Base-by-base conservation (phyloP, 305 asterid species). In the Rubia tinctorum region DNA sequence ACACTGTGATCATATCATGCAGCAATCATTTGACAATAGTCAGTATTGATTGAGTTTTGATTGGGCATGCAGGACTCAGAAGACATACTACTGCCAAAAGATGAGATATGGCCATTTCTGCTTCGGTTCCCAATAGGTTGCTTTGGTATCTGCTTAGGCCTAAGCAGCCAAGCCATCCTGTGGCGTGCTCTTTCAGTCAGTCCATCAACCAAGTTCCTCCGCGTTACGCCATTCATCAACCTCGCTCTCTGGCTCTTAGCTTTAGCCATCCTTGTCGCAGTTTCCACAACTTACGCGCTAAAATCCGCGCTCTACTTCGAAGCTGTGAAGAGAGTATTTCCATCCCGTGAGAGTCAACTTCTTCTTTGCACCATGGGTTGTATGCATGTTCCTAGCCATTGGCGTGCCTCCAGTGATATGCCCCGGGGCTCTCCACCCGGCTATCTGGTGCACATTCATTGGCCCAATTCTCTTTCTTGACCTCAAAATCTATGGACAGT, bases 301-400 rank as follows among this genome's bases (percentile, higher is more conserved):
- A 93, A 93, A 82, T 86, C 89, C 68, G 66, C 76, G 34, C 85
- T 93, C 80, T 91, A 86, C 75, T 88, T 91, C 22, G 97, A 91
- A 76, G 98, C 98, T 6, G 96, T 93, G 82, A 62, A 73, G 97
- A 45, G 97, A 90, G 39, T 91, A 87, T 84, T 90, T 86, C 71
- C 98, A 90, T 73, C 97, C 98, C 0, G 82, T 93, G 4, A 77
- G 98, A 25, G 97, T 91, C 56, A 93, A 93, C 84, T 93, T 93
- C 93, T 91, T 91, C 80, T 93, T 90, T 53, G 98, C 98, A 77
- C 98, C 98, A 0, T 93, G 91, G 89, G 74, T 93, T 14, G 97
- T 83, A 18, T 84, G 95, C 86, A 90, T 93, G 98, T 91, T 93
- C 89, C 73, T 93, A 12, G 96, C 97, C 77, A 86, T 93, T 0